Percentiles rank a stretch among this genome's conserved stretches.
These are phyloP conservation scores for Neoboletus magnificus DNA, from an alignment of 768 basidiomycete species.

Conservation along the genomic window DNA sequence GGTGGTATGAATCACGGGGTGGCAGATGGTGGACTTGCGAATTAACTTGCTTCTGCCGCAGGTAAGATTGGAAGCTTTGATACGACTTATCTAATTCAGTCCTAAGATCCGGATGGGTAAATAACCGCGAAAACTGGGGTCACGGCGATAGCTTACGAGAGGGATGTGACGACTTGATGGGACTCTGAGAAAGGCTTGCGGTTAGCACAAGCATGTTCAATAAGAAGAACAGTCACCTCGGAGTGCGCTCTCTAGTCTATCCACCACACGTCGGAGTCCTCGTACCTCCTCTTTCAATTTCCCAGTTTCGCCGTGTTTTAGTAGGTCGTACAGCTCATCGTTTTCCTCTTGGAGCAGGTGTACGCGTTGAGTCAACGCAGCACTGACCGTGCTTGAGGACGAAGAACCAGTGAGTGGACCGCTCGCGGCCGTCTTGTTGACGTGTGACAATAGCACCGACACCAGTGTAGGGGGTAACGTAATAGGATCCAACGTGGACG, in stretches of 20 bases:
- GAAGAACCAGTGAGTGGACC: constrained; percentile 33
- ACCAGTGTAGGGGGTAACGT: constrained; percentile 70
- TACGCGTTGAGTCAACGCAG: constrained; percentile 74
- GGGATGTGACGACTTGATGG: constrained; percentile 61
- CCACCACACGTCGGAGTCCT: constrained; percentile 62
- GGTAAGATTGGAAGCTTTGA: constrained; percentile 50
- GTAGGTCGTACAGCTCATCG: constrained; percentile 75
- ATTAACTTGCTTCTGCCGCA: constrained; percentile 39
- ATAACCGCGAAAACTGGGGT: constrained; percentile 6
- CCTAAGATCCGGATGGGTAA: constrained; percentile 37
- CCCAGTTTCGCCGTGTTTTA: constrained; percentile 74
- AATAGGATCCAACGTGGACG: constrained; percentile 58
- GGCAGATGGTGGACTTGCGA: constrained; percentile 33
- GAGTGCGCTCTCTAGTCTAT: constrained; percentile 69
- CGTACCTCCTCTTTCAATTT: constrained; percentile 79
- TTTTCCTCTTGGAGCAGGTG: constrained; percentile 81
- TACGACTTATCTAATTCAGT: constrained; percentile 77
- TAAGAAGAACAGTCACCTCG: constrained; percentile 50
- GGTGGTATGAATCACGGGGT: constrained; percentile 46
- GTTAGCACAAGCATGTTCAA: constrained; percentile 6
- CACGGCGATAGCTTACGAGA: constrained; percentile 57
- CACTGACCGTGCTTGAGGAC: constrained; percentile 53
- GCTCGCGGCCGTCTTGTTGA: constrained; percentile 42
- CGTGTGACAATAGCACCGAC: constrained; percentile 65
- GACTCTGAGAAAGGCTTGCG: constrained; percentile 52